Base-by-base conservation (phyloP, 2,329 filamentous ascomycete genomes). In the Penicillium decumbens region DNA sequence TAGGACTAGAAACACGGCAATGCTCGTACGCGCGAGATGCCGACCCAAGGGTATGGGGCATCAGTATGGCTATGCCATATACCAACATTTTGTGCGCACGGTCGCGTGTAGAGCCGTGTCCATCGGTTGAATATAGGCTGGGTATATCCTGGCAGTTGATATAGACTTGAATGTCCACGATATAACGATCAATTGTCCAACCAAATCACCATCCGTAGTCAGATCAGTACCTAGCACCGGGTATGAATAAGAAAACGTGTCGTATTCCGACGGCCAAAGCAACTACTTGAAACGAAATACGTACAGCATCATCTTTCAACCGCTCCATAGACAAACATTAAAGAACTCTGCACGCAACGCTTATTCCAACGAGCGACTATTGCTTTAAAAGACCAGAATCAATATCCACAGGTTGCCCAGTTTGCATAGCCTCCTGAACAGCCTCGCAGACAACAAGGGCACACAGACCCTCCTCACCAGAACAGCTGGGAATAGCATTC, bases 381-480 rank as follows among this genome's bases (percentile, higher is more conserved):
- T 10, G 8, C 7, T 35, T 20, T 15, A 10, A 35, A 20, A 35
- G 15, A 20, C 58, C 50, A 48, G 59, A 50, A 33, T 59, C 53
- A 44, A 67, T 51, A 35, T 71, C 65, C 12, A 71, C 62, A 10
- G 68, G 74, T 42, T 57, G 48, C 8, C 68, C 69, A 7, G 58
- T 66, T 25, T 62, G 63, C 49, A 81, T 67, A 0, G 76, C 73
- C 49, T 63, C 66, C 53, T 70, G 74, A 30, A 81, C 71, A 12
- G 77, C 77, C 33, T 80, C 72, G 57, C 77, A 80, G 41, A 81
- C 77, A 24, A 74, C 57, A 56, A 82, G 62, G 1, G 79, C 80
- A 28, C 73, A 69, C 41, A 81, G 62, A 0, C 77, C 80, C 50
- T 78, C 77, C 28, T 71, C 64, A 0, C 71, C 74, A 6, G 72